Evolutionary conservation across 805 yeast genomes (phyloP).

Genomic region (Myxozyma mucilagina): DNA sequence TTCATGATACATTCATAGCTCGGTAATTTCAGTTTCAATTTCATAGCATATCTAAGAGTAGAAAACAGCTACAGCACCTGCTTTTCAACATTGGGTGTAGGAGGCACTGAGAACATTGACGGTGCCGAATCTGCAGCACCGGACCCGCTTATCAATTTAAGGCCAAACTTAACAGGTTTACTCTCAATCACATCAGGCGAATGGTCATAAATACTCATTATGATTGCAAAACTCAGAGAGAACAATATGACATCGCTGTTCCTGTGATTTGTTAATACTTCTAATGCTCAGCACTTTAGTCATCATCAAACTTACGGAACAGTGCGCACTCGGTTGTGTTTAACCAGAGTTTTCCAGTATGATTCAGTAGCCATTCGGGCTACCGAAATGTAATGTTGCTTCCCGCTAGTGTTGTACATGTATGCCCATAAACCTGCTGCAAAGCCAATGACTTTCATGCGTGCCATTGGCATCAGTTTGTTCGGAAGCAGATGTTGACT

Average conservation of each 20-base stretch:
- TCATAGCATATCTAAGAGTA: not conserved
- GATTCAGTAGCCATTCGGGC: slow-evolving; percentile 43
- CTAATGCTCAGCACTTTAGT: not conserved
- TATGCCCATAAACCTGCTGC: slow-evolving; percentile 47
- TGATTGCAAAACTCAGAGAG: slow-evolving; percentile 38
- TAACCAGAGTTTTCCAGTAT: slow-evolving; percentile 40
- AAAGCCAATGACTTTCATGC: slow-evolving; percentile 46
- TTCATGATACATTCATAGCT: no score
- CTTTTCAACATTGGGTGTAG: slow-evolving; percentile 16
- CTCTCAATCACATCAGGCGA: slow-evolving; percentile 36
- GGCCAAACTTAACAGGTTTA: slow-evolving; percentile 16
- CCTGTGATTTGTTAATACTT: not conserved
- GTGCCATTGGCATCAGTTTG: slow-evolving; percentile 36
- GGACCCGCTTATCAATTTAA: slow-evolving; percentile 11
- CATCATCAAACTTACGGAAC: slow-evolving; percentile 23
- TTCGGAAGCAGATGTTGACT: slow-evolving; percentile 40
- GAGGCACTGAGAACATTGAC: slow-evolving; percentile 6
- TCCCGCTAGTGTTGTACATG: slow-evolving; percentile 40
- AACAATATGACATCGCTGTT: slow-evolving; percentile 41
- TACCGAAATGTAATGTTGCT: slow-evolving; percentile 36
- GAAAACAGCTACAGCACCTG: not conserved
- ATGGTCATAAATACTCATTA: slow-evolving; percentile 38
- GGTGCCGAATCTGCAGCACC: slow-evolving; percentile 4
- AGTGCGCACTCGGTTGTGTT: slow-evolving; percentile 35
- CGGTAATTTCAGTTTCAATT: not conserved